A percentile compares a stretch with the other conserved stretches of the same genome.
Evolutionary conservation across 768 basidiomycete genomes (phyloP).

Genomic region (Tricholoma hemisulphureum): DNA sequence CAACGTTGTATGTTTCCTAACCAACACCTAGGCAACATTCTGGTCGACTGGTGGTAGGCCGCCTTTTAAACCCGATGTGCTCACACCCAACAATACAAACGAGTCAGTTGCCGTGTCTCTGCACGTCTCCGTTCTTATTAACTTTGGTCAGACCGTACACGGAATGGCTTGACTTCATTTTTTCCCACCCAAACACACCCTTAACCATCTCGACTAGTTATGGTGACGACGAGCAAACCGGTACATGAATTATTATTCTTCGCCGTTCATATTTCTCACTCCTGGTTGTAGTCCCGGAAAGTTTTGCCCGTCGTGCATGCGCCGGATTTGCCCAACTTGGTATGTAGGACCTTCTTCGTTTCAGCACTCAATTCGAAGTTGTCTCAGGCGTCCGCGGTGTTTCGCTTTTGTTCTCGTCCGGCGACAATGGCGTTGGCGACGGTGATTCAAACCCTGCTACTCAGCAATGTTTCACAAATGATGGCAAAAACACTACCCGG

Average conservation of each 20-base stretch:
- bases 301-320: slow-evolving; percentile 60
- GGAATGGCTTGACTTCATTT: slow-evolving; percentile 65
- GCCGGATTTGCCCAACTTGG: slow-evolving; percentile 62
- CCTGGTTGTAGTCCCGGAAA: slow-evolving; percentile 46
- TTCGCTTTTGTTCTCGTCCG: slow-evolving; percentile 63
- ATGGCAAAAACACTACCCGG: slow-evolving; percentile 48
- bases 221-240: slow-evolving; percentile 70
- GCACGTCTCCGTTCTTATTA: neutral
- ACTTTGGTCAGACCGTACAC: slow-evolving; percentile 20
- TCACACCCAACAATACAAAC: slow-evolving; percentile 39
- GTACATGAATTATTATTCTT: slow-evolving; percentile 28
- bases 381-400: slow-evolving; percentile 61
- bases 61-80: slow-evolving; percentile 50
- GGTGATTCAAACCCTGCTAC: slow-evolving; percentile 50
- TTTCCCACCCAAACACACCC: slow-evolving; percentile 45
- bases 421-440: slow-evolving; percentile 71
- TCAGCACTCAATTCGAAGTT: neutral
- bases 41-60: slow-evolving; percentile 64
- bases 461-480: slow-evolving; percentile 57
- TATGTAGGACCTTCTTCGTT: slow-evolving; percentile 17
- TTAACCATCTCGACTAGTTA: slow-evolving; percentile 72
- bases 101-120: slow-evolving; percentile 21
- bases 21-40: slow-evolving; percentile 40
- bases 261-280: neutral
- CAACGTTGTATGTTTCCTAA: neutral